Conservation (phyloP, 1,284 basidiomycete species). For the Waitea zeae region DNA sequence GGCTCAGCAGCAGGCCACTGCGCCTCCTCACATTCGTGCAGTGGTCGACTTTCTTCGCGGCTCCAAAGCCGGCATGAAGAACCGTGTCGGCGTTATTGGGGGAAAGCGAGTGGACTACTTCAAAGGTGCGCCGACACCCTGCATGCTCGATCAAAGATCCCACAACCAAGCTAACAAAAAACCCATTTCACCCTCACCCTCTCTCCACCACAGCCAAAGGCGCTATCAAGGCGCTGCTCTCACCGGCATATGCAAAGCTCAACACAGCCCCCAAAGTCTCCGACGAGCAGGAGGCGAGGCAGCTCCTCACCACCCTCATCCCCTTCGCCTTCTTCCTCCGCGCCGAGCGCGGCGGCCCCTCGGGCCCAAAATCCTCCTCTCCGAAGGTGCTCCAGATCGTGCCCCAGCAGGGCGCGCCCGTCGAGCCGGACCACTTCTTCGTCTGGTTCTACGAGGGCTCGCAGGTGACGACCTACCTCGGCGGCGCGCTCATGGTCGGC, state of each 20-base stretch:
- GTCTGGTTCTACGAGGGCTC: constrained; percentile 97
- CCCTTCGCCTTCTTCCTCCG: constrained; percentile 83
- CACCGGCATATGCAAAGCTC: constrained; percentile 81
- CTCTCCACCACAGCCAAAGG: constrained; percentile 90
- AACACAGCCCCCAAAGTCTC: constrained; percentile 71
- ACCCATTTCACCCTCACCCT: constrained; percentile 1
- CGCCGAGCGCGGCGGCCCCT: constrained; percentile 62
- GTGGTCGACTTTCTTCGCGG: constrained; percentile 77
- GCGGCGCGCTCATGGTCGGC: constrained; percentile 81
- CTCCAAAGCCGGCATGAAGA: constrained; percentile 78
- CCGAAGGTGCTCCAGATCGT: constrained; percentile 74
- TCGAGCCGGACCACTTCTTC: constrained; percentile 55
- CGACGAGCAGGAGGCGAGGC: constrained; percentile 62
- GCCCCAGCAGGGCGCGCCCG: constrained; percentile 53
- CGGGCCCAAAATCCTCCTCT: constrained; percentile 49
- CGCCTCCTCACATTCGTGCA: constrained; percentile 60
- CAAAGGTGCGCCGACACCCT: constrained; percentile 65
- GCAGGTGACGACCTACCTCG: constrained; percentile 87
- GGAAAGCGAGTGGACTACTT: constrained; percentile 97
- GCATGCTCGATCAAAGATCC: no score
- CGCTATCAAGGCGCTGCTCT: constrained; percentile 81
- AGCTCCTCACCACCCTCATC: constrained; percentile 57
- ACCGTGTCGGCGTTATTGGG: constrained; percentile 77
- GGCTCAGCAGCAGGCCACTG: constrained; percentile 56
- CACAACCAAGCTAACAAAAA: no score